These are phyloP conservation scores for Nymphaea thermarum DNA, from an alignment of 164 flowering plant species.

Conservation along the genomic window DNA sequence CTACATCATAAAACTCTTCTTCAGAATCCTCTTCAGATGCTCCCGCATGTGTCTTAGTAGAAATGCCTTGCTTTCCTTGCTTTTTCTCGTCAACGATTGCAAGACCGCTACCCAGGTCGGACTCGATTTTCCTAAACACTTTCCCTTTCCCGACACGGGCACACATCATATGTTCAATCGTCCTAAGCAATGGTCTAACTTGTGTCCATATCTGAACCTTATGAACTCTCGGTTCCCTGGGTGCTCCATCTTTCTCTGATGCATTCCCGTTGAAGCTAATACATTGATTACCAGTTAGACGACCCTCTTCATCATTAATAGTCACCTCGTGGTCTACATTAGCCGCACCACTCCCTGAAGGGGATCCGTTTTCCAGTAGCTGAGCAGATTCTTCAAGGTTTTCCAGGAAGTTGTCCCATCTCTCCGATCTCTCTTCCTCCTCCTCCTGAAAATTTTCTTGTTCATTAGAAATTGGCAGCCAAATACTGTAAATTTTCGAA, in stretches of 20 bases:
- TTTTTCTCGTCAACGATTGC: constrained; percentile 23
- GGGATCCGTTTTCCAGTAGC: constrained; percentile 21
- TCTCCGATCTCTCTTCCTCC: constrained; percentile 94
- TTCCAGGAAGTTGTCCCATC: constrained; percentile 72
- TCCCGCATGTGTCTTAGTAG: constrained; percentile 4
- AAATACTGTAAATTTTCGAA: background rate
- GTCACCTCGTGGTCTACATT: constrained; percentile 17
- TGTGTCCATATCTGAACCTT: constrained; percentile 54
- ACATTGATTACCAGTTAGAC: constrained; percentile 5
- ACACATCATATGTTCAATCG: constrained; percentile 85
- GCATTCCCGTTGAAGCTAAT: constrained; percentile 7
- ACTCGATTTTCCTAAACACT: constrained; percentile 19
- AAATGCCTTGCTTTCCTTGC: constrained; percentile 2
- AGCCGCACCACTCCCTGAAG: background rate
- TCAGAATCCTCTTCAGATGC: constrained; percentile 55
- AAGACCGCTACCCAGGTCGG: constrained; percentile 17
- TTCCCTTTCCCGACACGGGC: constrained; percentile 53
- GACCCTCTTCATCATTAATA: constrained; percentile 6
- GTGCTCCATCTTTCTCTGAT: constrained; percentile 12
- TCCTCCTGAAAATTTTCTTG: constrained; percentile 55
- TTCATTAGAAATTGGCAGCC: background rate
- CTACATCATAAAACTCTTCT: constrained; percentile 90
- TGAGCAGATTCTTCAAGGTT: constrained; percentile 45
- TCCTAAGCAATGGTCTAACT: constrained; percentile 63
- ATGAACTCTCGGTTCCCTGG: constrained; percentile 19